phyloP scores from a whole-genome alignment of 768 basidiomycete genomes.

The Lactifluus piperatus region DNA sequence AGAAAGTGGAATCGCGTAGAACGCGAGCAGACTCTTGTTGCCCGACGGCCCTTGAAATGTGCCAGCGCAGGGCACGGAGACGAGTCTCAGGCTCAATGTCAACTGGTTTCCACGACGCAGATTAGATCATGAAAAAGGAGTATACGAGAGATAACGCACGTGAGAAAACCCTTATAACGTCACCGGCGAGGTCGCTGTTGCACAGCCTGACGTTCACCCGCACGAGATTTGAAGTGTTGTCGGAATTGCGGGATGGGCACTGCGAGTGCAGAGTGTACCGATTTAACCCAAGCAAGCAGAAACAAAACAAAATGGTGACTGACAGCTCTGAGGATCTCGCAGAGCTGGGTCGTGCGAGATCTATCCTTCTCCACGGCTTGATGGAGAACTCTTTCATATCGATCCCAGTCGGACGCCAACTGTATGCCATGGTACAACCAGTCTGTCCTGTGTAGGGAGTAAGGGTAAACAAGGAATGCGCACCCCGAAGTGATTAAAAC shows the following conservation, averaged over 20 bases:
- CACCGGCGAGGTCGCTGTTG: neutral
- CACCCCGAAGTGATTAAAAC: constrained; percentile 13
- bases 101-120: neutral
- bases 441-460: neutral
- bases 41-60: constrained; percentile 11
- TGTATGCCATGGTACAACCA: neutral
- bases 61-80: constrained; percentile 15
- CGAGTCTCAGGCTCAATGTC: constrained; percentile 10
- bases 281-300: neutral
- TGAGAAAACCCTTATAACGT: neutral
- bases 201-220: constrained; percentile 8
- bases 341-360: constrained; percentile 1
- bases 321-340: constrained; percentile 10
- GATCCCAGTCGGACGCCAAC: constrained; percentile 8
- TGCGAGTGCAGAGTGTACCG: neutral
- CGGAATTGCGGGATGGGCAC: constrained; percentile 2
- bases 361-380: constrained; percentile 16
- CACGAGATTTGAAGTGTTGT: neutral
- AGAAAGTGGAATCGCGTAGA: constrained; percentile 10
- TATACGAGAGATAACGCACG: neutral
- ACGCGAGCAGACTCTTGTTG: constrained; percentile 9
- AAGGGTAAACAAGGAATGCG: neutral
- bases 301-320: neutral
- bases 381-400: constrained; percentile 10
- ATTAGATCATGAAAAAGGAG: neutral